phyloP scores from a whole-genome alignment of 2,329 filamentous ascomycete species.

The Paecilomyces fulvus region DNA sequence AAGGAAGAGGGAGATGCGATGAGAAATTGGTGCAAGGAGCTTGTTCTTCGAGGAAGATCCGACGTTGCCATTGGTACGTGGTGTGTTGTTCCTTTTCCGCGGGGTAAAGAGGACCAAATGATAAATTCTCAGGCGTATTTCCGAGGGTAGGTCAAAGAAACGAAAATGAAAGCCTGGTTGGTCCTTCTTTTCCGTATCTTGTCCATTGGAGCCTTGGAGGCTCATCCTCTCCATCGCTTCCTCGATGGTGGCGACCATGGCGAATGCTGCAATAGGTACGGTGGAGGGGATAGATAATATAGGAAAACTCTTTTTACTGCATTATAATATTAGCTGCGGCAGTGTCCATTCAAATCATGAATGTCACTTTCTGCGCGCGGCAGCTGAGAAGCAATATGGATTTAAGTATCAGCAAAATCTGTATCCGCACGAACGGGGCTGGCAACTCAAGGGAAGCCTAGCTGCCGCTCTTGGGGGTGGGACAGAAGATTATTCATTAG shows the following conservation, averaged over 20 bases:
- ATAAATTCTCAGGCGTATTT: slow-evolving; percentile 45
- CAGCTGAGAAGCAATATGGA: slow-evolving; percentile 4
- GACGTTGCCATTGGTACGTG: slow-evolving; percentile 22
- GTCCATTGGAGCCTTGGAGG: slow-evolving; percentile 14
- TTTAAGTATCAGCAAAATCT: slow-evolving; percentile 16
- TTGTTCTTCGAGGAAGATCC: slow-evolving; percentile 30
- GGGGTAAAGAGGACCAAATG: slow-evolving; percentile 35
- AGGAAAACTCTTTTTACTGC: slow-evolving; percentile 12
- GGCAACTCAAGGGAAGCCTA: slow-evolving; percentile 38
- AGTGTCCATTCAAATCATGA: background rate
- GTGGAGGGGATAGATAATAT: background rate
- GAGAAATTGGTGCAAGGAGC: slow-evolving; percentile 21
- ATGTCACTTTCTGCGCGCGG: background rate
- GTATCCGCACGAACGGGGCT: slow-evolving; percentile 43
- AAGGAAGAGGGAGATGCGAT: slow-evolving; percentile 33
- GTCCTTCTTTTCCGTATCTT: slow-evolving; percentile 11
- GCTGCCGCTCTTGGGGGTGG: slow-evolving; percentile 43
- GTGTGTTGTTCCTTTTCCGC: slow-evolving; percentile 16
- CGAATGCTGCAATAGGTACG: background rate
- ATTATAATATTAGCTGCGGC: slow-evolving; percentile 15
- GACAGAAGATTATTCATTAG: slow-evolving; percentile 31
- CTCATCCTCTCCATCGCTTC: slow-evolving; percentile 15
- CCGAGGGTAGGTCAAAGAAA: slow-evolving; percentile 46
- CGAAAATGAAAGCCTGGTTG: slow-evolving; percentile 30
- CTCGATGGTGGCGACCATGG: slow-evolving; percentile 13